A percentile compares a stretch with the other conserved stretches of the same genome.
Conservation (phyloP, 2,329 filamentous ascomycete genomes). For the Thelonectria blattea region DNA sequence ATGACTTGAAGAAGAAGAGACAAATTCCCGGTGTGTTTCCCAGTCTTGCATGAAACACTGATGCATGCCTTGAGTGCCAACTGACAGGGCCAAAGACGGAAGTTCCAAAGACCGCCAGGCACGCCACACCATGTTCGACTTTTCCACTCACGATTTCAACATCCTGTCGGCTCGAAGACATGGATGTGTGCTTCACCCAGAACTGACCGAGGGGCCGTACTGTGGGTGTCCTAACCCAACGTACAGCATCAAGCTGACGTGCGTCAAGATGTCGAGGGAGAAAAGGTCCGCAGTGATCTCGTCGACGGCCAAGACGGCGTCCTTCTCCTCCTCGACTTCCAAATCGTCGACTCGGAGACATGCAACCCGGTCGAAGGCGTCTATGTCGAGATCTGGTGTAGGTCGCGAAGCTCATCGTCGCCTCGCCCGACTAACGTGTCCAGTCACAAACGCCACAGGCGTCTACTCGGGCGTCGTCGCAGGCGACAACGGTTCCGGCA, state of each 20-base stretch:
- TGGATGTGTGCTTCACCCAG: slow-evolving; percentile 18
- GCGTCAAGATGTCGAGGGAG: slow-evolving; percentile 5
- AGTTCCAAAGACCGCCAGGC: background rate
- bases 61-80: background rate
- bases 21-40: background rate
- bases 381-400: slow-evolving; percentile 20
- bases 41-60: background rate
- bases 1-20: background rate
- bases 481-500: slow-evolving; percentile 42
- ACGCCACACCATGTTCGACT: background rate
- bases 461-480: slow-evolving; percentile 46
- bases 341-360: slow-evolving; percentile 7
- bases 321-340: slow-evolving; percentile 13
- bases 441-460: slow-evolving; percentile 40
- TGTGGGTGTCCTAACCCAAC: background rate
- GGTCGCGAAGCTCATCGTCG: background rate
- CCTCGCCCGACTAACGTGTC: background rate
- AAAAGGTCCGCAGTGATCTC: slow-evolving; percentile 3
- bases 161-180: background rate
- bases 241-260: background rate
- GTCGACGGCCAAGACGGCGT: slow-evolving; percentile 5
- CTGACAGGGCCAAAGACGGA: background rate
- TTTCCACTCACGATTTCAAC: background rate
- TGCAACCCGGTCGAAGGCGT: slow-evolving; percentile 14
- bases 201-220: slow-evolving; percentile 16